phyloP scores from a whole-genome alignment of 2,329 filamentous ascomycete species.

The Hypoxylon sp. region DNA sequence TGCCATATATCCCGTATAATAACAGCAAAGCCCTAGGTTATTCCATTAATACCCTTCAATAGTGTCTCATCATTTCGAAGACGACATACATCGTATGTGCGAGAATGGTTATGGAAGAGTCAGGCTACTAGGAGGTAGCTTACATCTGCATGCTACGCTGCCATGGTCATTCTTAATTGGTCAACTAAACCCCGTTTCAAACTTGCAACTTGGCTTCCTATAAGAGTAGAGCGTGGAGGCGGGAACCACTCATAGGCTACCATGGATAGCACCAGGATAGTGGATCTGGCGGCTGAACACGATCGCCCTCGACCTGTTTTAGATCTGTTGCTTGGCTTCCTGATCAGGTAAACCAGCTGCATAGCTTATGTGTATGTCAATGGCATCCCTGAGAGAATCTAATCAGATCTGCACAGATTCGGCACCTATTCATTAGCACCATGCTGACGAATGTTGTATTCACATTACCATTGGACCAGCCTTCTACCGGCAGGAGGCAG shows the following conservation, averaged over 20 bases:
- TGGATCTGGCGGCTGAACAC: slow-evolving; percentile 14
- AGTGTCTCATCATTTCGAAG: neutral
- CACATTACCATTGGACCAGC: neutral
- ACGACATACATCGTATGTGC: neutral
- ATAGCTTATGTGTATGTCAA: neutral
- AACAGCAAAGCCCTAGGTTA: neutral
- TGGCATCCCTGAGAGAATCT: neutral
- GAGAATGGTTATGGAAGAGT: neutral
- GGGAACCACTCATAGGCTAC: neutral
- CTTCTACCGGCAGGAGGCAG: neutral
- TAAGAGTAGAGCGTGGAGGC: slow-evolving; percentile 13
- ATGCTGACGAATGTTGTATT: neutral
- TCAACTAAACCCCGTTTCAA: neutral
- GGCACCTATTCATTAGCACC: neutral
- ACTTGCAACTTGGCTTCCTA: slow-evolving; percentile 18
- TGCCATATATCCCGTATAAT: slow-evolving; percentile 1
- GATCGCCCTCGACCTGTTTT: slow-evolving; percentile 15
- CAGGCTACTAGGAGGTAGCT: neutral
- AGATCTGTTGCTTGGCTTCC: slow-evolving; percentile 29
- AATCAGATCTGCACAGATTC: neutral
- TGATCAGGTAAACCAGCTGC: slow-evolving; percentile 4
- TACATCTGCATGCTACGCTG: neutral
- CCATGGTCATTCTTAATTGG: neutral
- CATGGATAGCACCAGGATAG: slow-evolving; percentile 1
- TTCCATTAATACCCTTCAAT: neutral